Conservation (phyloP, 108 stramenopile species). For the Conticribra guillardii region DNA sequence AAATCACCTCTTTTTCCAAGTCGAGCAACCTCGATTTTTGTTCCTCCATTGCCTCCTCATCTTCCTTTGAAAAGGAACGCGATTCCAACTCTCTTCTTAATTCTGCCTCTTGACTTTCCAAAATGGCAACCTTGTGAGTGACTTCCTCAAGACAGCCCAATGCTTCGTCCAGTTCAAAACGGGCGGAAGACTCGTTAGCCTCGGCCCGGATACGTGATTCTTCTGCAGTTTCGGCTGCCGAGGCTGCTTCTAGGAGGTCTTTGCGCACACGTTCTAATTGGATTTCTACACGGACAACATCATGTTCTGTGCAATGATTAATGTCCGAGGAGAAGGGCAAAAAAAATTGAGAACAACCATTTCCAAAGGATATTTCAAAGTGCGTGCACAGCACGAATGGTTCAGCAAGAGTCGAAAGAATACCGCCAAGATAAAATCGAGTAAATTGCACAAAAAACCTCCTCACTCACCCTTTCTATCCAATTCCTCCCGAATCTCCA, state of each 20-base stretch:
- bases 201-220: conserved; percentile 46
- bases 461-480: conserved; percentile 40
- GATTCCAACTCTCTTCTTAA: conserved; percentile 12
- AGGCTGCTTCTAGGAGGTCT: conserved; percentile 45
- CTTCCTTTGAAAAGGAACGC: conserved; percentile 6
- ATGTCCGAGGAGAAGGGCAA: no score
- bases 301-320: no score
- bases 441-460: no score
- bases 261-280: conserved; percentile 48
- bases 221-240: conserved; percentile 42
- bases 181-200: conserved; percentile 15
- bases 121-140: conserved; percentile 16
- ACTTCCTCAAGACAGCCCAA: conserved; percentile 16
- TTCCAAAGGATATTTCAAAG: no score
- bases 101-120: conserved; percentile 30
- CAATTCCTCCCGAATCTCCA: conserved; percentile 28
- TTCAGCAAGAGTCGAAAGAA: not conserved
- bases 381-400: no score
- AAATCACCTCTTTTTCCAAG: conserved; percentile 32
- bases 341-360: no score
- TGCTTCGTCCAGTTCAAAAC: conserved; percentile 28
- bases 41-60: conserved; percentile 7
- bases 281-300: conserved; percentile 37
- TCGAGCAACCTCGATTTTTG: conserved; percentile 27
- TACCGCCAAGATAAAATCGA: not conserved